A percentile compares a stretch with the other conserved stretches of the same genome.
These are phyloP conservation scores for Batrachochytrium dendrobatidis DNA, from an alignment of 371 early-diverging fungal species.

Conservation along the genomic window DNA sequence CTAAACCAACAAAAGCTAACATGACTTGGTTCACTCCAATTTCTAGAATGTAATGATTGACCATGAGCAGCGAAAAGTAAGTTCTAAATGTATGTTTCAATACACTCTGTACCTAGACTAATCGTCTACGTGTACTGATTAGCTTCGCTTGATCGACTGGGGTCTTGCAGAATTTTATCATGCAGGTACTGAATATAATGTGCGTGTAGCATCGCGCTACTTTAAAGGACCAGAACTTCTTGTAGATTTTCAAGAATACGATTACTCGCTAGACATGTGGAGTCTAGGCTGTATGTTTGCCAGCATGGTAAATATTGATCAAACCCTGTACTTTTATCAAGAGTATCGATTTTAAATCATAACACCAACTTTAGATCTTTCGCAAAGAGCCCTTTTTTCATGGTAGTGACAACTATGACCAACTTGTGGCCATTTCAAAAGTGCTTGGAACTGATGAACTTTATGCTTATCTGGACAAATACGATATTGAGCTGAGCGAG, in stretches of 20 bases:
- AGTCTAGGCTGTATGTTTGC: constrained; percentile 99
- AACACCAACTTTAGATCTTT: constrained; percentile 66
- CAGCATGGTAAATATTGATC: constrained; percentile 66
- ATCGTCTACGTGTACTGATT: too few species aligned
- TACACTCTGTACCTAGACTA: background rate
- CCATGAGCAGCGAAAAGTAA: constrained; percentile 78
- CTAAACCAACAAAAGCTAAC: background rate
- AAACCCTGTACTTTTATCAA: background rate
- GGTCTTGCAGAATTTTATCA: constrained; percentile 99
- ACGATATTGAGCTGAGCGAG: constrained; percentile 82
- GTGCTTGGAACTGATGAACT: constrained; percentile 95
- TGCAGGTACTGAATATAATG: constrained; percentile 95
- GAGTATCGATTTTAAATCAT: background rate
- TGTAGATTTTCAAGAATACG: constrained; percentile 96
- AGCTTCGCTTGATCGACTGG: constrained; percentile 98
- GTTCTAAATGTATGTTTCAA: background rate
- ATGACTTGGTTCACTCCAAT: constrained; percentile 1
- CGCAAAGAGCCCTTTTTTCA: constrained; percentile 99
- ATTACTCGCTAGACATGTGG: constrained; percentile 99
- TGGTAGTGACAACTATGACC: constrained; percentile 97
- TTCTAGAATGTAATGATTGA: constrained; percentile 97
- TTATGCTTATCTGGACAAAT: constrained; percentile 86
- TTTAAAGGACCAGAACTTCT: constrained; percentile 99
- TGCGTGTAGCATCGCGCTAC: constrained; percentile 97
- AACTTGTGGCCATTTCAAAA: constrained; percentile 94